Evolutionary conservation across 257 asterid genomes (phyloP).

Genomic region (Verbena officinalis): DNA sequence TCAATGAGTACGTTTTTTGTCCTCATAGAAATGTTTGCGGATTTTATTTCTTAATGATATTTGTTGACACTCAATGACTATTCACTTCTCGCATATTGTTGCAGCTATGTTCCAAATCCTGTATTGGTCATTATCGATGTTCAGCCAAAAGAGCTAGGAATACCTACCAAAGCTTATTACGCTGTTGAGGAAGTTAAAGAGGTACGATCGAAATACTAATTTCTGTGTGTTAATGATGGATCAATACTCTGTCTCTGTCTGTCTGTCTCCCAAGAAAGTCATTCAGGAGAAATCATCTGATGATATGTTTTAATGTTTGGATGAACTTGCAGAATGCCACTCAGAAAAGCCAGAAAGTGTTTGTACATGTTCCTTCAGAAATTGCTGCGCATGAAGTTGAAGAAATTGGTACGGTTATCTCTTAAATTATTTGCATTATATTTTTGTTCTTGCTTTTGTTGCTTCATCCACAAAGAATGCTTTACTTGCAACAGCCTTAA

Average conservation of each 20-base stretch:
- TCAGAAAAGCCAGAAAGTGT: conserved; percentile 96
- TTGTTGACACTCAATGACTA: conserved; percentile 5
- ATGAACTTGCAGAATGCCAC: conserved; percentile 77
- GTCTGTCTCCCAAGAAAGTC: neutral
- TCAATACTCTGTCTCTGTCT: neutral
- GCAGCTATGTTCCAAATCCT: conserved; percentile 87
- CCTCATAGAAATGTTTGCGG: neutral
- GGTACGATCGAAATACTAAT: conserved; percentile 39
- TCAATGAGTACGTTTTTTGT: conserved; percentile 65
- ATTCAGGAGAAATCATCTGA: conserved; percentile 14
- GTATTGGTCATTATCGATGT: conserved; percentile 92
- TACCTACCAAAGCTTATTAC: conserved; percentile 93
- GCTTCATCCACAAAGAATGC: conserved; percentile 6
- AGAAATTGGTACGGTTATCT: conserved; percentile 70
- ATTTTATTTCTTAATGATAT: neutral
- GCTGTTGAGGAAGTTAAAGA: conserved; percentile 98
- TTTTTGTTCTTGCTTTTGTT: conserved; percentile 17
- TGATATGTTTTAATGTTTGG: conserved; percentile 30
- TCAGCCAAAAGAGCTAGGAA: conserved; percentile 88
- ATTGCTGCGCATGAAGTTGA: conserved; percentile 99
- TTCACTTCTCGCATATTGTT: conserved; percentile 27
- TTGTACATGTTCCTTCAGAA: conserved; percentile 93
- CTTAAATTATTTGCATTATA: conserved; percentile 1
- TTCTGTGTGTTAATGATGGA: conserved; percentile 1
- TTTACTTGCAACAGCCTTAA: conserved; percentile 5